phyloP scores from a whole-genome alignment of 2,329 filamentous ascomycete species.

The Aspergillus pseudoterreus region DNA sequence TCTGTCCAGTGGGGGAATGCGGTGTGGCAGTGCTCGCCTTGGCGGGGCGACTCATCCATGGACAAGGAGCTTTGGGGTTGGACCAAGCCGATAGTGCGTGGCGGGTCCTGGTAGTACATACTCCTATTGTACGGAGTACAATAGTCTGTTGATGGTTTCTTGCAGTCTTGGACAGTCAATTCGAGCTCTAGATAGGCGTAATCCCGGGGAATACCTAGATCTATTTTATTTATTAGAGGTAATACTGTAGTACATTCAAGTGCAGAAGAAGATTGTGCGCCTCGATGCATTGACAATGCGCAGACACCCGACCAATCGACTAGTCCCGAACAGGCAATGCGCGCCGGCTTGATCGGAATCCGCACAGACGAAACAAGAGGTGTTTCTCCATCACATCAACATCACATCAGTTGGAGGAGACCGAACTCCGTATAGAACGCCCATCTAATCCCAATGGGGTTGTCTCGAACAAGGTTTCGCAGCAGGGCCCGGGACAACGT shows the following conservation, averaged over 20 bases:
- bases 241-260: too few species aligned
- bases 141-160: not conserved
- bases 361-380: not conserved
- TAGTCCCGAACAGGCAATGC: too few species aligned
- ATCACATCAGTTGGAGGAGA: not conserved
- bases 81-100: not conserved
- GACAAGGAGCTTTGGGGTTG: not conserved
- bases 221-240: too few species aligned
- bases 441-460: not conserved
- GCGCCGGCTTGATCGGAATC: too few species aligned
- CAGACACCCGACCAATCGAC: too few species aligned
- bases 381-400: not conserved
- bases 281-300: too few species aligned
- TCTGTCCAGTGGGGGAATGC: not conserved
- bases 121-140: too few species aligned
- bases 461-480: not conserved
- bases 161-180: not conserved
- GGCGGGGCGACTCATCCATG: not conserved
- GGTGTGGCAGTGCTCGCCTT: slow-evolving; percentile 1
- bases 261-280: too few species aligned
- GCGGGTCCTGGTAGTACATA: not conserved
- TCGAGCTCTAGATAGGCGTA: too few species aligned
- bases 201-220: too few species aligned
- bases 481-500: not conserved
- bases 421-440: not conserved